A percentile compares a stretch with the other conserved stretches of the same genome.
phyloP scores from a whole-genome alignment of 768 basidiomycete species.

The Lentinus brumalis region DNA sequence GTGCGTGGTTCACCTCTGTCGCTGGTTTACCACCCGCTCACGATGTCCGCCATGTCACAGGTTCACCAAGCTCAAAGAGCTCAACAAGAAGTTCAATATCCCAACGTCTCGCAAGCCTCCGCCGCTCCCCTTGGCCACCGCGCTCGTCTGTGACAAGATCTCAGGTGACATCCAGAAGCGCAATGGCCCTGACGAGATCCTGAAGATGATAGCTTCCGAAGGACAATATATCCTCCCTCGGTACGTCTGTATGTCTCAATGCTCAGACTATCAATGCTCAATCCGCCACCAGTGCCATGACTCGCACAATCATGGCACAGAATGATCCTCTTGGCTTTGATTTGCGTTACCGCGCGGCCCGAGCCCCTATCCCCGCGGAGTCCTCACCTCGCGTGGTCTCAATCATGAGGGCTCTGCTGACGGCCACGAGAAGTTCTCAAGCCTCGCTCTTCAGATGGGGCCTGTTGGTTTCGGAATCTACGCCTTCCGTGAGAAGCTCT shows the following conservation, averaged over 20 bases:
- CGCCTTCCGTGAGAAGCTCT: conserved; percentile 33
- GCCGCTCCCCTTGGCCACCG: not conserved
- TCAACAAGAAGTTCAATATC: conserved; percentile 6
- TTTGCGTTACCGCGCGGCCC: not conserved
- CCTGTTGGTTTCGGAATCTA: conserved; percentile 32
- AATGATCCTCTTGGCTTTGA: not conserved
- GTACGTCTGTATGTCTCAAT: not conserved
- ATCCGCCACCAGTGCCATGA: not conserved
- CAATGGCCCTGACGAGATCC: not conserved
- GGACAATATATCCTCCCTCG: not conserved
- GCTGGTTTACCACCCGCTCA: not conserved
- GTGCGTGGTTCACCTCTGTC: not conserved
- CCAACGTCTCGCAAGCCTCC: not conserved
- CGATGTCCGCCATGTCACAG: not conserved
- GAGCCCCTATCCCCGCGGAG: not conserved
- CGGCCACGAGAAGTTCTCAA: conserved; percentile 34
- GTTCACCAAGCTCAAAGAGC: not conserved
- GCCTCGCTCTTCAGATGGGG: conserved; percentile 33
- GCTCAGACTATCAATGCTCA: not conserved
- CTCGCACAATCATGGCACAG: not conserved
- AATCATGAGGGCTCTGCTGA: conserved; percentile 29
- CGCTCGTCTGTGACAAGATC: not conserved
- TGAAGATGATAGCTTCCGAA: not conserved
- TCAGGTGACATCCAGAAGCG: not conserved
- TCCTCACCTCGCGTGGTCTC: conserved; percentile 15